These are phyloP conservation scores for Psilocybe azurescens DNA, from an alignment of 768 basidiomycete species.

Conservation along the genomic window DNA sequence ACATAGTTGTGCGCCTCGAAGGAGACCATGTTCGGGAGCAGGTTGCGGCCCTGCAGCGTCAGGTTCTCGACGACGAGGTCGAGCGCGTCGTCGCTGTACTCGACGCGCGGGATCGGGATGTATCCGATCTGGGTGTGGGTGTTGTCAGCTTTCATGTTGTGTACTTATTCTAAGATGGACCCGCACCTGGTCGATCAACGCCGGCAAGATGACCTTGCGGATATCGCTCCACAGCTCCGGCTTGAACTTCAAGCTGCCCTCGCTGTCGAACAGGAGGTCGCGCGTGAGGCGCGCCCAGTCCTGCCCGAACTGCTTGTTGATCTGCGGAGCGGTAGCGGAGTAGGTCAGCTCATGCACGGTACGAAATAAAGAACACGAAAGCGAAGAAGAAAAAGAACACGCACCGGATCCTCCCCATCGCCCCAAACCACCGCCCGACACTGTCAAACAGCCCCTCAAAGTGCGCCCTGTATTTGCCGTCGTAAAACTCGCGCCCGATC, in stretches of 20 bases:
- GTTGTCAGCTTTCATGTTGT: no score
- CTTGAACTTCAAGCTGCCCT: slow-evolving; percentile 90
- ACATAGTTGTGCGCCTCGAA: slow-evolving; percentile 82
- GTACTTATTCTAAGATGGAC: no score
- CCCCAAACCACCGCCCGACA: slow-evolving; percentile 79
- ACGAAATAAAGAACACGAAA: background rate
- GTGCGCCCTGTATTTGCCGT: slow-evolving; percentile 65
- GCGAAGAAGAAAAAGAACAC: slow-evolving; percentile 16
- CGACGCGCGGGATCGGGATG: slow-evolving; percentile 90
- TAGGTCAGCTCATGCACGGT: background rate
- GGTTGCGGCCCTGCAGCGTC: slow-evolving; percentile 83
- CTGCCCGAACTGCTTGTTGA: slow-evolving; percentile 79
- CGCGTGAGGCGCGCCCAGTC: slow-evolving; percentile 83
- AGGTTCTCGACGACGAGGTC: slow-evolving; percentile 96
- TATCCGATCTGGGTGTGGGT: slow-evolving; percentile 57
- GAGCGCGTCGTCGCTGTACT: slow-evolving; percentile 86
- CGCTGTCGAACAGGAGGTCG: slow-evolving; percentile 81
- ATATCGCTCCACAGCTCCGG: slow-evolving; percentile 89
- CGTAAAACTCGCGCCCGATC: slow-evolving; percentile 78
- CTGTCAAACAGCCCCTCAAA: slow-evolving; percentile 82
- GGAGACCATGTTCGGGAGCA: slow-evolving; percentile 82
- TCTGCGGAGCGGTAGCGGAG: slow-evolving; percentile 26
- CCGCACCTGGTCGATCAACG: slow-evolving; percentile 73
- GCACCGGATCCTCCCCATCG: slow-evolving; percentile 81
- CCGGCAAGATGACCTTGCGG: slow-evolving; percentile 79